A percentile compares a stretch with the other conserved stretches of the same genome.
phyloP scores from a whole-genome alignment of 2,329 filamentous ascomycete genomes.

The Ploettnerulaceae sp. region DNA sequence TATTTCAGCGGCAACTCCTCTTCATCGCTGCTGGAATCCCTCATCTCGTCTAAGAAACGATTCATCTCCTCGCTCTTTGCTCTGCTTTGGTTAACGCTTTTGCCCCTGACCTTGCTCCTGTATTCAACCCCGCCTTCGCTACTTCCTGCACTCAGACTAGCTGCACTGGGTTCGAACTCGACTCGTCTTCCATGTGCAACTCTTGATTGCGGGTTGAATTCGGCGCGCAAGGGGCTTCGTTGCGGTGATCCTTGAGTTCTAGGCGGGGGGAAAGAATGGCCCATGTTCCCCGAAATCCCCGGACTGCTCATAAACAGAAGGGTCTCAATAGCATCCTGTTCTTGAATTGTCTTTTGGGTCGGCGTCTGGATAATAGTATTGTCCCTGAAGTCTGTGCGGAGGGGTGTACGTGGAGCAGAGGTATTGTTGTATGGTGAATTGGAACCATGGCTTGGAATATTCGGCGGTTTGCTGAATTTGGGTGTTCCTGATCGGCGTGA shows the following conservation, averaged over 20 bases:
- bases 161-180: conserved; percentile 24
- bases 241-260: conserved; percentile 28
- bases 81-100: conserved; percentile 13
- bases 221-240: conserved; percentile 32
- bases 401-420: conserved; percentile 29
- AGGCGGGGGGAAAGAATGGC: conserved; percentile 48
- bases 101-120: conserved; percentile 19
- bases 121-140: conserved; percentile 23
- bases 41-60: conserved; percentile 33
- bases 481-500: conserved; percentile 30
- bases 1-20: conserved; percentile 31
- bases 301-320: conserved; percentile 79
- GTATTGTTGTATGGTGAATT: conserved; percentile 22
- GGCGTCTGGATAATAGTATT: conserved; percentile 50
- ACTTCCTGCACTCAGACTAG: conserved; percentile 19
- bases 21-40: conserved; percentile 33
- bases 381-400: conserved; percentile 20
- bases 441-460: conserved; percentile 27
- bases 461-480: conserved; percentile 31
- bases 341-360: conserved; percentile 61
- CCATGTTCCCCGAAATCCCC: conserved; percentile 62
- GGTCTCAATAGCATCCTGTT: conserved; percentile 78
- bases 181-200: conserved; percentile 24
- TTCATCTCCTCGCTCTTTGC: conserved; percentile 28
- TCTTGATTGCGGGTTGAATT: conserved; percentile 26